Conservation (phyloP, 208 protist genomes). For the Trypanosoma congolense region DNA sequence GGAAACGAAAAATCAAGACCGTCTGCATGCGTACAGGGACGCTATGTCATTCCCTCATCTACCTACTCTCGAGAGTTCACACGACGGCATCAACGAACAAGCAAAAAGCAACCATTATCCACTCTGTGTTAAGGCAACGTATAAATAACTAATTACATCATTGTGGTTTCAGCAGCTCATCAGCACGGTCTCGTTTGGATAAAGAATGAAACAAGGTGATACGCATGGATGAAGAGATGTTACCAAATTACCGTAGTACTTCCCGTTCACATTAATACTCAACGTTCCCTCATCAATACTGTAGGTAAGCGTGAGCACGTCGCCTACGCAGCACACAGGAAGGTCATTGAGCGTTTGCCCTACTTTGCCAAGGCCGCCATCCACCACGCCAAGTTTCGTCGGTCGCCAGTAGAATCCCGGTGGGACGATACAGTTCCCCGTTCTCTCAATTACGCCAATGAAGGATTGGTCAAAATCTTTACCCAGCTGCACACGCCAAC, state of each 20-base stretch:
- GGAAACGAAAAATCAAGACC: too few relatives aligned
- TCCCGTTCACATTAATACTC: constrained; percentile 46
- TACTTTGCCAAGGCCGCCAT: constrained; percentile 49
- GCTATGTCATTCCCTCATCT: too few relatives aligned
- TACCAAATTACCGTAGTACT: constrained; percentile 45
- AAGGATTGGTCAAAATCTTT: constrained; percentile 53
- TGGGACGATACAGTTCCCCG: constrained; percentile 27
- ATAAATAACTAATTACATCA: too few relatives aligned
- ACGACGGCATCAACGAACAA: too few relatives aligned
- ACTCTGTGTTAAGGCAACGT: too few relatives aligned
- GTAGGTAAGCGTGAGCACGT: constrained; percentile 58
- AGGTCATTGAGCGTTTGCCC: constrained; percentile 36
- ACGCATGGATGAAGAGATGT: constrained; percentile 44
- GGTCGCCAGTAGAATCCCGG: constrained; percentile 87
- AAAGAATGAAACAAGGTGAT: constrained; percentile 81
- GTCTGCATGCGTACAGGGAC: too few relatives aligned
- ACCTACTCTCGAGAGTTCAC: too few relatives aligned
- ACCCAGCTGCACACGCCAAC: constrained; percentile 72
- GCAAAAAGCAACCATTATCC: too few relatives aligned
- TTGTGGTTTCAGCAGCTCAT: constrained; percentile 27
- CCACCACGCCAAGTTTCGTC: constrained; percentile 33
- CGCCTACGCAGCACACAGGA: constrained; percentile 55
- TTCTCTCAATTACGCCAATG: constrained; percentile 68
- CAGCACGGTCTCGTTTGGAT: constrained; percentile 68
- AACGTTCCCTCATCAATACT: constrained; percentile 35